Evolutionary conservation across 352 stramenopile species (phyloP).

Genomic region (Saprolegnia parasitica): DNA sequence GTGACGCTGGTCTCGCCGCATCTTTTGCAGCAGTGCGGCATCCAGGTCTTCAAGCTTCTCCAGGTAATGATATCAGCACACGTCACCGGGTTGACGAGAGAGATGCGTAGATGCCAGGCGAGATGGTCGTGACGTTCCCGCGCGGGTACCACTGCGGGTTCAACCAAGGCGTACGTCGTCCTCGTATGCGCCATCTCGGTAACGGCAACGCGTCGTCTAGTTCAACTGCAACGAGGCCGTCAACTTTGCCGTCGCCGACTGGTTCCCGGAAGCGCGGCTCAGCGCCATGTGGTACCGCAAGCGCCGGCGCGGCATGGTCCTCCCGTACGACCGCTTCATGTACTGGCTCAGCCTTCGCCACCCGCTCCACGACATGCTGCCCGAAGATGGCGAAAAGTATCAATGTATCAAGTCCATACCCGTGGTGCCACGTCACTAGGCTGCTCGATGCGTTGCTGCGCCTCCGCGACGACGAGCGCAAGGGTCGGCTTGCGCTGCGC

Average conservation of each 20-base stretch:
- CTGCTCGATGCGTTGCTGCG: neutral
- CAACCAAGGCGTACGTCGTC: conserved; percentile 70
- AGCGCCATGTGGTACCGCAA: conserved; percentile 64
- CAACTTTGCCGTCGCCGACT: conserved; percentile 82
- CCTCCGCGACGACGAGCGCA: too few species aligned
- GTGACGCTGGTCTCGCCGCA: conserved; percentile 71
- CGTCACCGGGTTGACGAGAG: conserved; percentile 29
- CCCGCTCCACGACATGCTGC: conserved; percentile 55
- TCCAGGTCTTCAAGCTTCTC: conserved; percentile 59
- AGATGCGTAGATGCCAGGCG: conserved; percentile 82
- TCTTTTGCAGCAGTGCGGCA: conserved; percentile 38
- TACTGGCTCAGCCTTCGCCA: conserved; percentile 68
- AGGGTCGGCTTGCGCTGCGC: too few species aligned
- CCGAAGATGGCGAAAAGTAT: conserved; percentile 60
- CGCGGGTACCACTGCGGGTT: conserved; percentile 96
- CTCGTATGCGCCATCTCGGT: neutral
- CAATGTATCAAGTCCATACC: conserved; percentile 42
- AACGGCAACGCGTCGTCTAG: neutral
- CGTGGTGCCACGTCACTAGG: neutral
- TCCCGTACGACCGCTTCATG: conserved; percentile 78
- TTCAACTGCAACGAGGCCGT: conserved; percentile 91
- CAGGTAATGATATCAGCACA: too few species aligned
- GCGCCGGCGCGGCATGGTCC: conserved; percentile 60
- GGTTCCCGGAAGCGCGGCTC: conserved; percentile 74
- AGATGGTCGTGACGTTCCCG: conserved; percentile 98